Base-by-base conservation (phyloP, 305 asterid species). In the Fraxinus angustifolia region DNA sequence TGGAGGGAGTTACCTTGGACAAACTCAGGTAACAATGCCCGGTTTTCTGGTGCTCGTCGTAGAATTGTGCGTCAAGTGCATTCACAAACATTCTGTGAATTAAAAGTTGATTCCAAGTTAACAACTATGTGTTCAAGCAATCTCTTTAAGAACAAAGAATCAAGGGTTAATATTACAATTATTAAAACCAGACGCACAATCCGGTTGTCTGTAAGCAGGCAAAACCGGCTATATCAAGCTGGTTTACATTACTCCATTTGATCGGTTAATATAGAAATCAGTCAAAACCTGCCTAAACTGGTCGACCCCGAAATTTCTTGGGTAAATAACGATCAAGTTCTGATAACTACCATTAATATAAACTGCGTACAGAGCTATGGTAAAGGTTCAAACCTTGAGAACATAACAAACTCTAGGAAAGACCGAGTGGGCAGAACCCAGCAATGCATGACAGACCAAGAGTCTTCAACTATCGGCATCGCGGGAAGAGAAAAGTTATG, bases 351-450 rank as follows among this genome's bases (percentile, higher is more conserved):
- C 30, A 8, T 19, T 60, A 21, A 19, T 8, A 65, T 10, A 65
- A 26, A 65, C 11, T n/a, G 2, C 28, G 42, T 28, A 11, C 1
- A 40, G 53, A 75, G 77, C 14, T 31, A 56, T 16, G 14, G 11
- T 34, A 84, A 28, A 67, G 67, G 79, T 48, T 76, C 75, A 62
- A 83, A 96, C 99, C 99, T 96, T 72, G 99, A 96, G 81, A 96
- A 96, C 99, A 96, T 92, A 70, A 89, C 95, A 79, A 96, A 92
- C 90, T 96, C 99, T 86, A 93, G 34, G 84, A 96, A 96, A 74
- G 98, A 93, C 87, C 87, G 88, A 42, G 99, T 94, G 3, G 99
- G 99, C 82, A 94, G 88, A 82, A 80, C 93, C 98, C 99, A 96
- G 73, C 93, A 90, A 84, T 96, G 95, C 98, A 90, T 94, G 85